Conservation (phyloP, 2,329 filamentous ascomycete species). For the Fusarium musae region DNA sequence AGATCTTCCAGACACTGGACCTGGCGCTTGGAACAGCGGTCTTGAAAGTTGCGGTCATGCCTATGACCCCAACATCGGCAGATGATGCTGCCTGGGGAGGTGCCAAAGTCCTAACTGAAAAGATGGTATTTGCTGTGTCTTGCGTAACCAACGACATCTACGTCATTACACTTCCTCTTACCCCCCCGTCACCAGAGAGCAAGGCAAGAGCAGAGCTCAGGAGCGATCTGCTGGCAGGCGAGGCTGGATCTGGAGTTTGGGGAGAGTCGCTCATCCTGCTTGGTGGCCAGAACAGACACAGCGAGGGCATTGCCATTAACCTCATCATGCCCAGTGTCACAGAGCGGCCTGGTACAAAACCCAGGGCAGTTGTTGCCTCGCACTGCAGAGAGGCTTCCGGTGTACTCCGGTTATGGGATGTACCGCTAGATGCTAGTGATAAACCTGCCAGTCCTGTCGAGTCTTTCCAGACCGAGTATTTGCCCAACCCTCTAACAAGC, state of each 20-base stretch:
- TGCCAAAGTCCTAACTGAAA: constrained; percentile 62
- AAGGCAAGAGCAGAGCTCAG: constrained; percentile 66
- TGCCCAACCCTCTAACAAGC: constrained; percentile 63
- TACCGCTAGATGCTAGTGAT: constrained; percentile 58
- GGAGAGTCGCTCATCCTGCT: constrained; percentile 68
- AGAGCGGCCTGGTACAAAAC: constrained; percentile 50
- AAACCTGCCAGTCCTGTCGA: constrained; percentile 48
- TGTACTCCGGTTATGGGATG: constrained; percentile 67
- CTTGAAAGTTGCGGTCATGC: constrained; percentile 65
- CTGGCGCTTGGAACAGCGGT: constrained; percentile 68
- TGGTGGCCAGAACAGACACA: constrained; percentile 62
- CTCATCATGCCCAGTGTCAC: constrained; percentile 57
- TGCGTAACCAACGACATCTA: constrained; percentile 68
- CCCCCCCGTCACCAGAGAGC: constrained; percentile 69
- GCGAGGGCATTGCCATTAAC: constrained; percentile 67
- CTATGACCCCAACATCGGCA: constrained; percentile 60
- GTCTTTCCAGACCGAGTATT: constrained; percentile 70
- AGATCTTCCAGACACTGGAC: constrained; percentile 69
- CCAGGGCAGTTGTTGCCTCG: constrained; percentile 67
- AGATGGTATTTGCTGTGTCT: constrained; percentile 70
- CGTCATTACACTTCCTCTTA: constrained; percentile 68
- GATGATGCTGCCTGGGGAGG: constrained; percentile 61
- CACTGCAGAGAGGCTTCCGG: constrained; percentile 70
- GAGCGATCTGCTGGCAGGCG: constrained; percentile 61
- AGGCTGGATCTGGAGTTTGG: constrained; percentile 71